Conservation (phyloP, 163 green algal species). For the Scenedesmus sp. region DNA sequence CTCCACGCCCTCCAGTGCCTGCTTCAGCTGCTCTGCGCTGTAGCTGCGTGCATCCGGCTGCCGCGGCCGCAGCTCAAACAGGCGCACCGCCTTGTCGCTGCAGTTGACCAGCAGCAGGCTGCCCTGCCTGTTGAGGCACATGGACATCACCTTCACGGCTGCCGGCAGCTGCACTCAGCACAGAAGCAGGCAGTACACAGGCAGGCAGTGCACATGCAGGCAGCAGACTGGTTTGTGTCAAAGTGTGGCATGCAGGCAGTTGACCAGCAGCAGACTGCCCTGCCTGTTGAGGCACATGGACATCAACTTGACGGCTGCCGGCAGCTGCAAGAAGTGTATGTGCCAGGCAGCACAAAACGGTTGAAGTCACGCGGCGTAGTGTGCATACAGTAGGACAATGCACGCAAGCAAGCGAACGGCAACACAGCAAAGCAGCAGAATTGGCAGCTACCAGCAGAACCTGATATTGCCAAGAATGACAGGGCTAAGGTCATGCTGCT, state of each 20-base stretch:
- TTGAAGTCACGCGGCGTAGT: too few species aligned
- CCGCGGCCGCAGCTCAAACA: conserved; percentile 62
- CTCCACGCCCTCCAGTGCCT: conserved; percentile 34
- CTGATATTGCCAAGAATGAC: too few species aligned
- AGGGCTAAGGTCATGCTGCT: too few species aligned
- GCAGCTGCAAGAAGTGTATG: not conserved
- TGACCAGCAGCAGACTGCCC: conserved; percentile 52
- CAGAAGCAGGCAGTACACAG: not conserved
- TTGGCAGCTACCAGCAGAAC: too few species aligned
- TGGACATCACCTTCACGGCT: conserved; percentile 33
- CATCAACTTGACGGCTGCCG: not conserved
- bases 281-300: conserved; percentile 65
- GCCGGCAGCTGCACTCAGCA: not conserved
- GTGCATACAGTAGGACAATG: too few species aligned
- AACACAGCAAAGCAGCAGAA: too few species aligned
- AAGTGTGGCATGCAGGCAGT: not conserved
- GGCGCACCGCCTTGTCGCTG: conserved; percentile 69
- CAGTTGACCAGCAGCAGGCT: conserved; percentile 74
- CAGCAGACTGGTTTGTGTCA: too few species aligned
- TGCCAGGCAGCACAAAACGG: too few species aligned
- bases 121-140: conserved; percentile 72
- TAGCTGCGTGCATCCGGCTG: not conserved
- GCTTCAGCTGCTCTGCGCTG: conserved; percentile 34
- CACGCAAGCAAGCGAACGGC: too few species aligned
- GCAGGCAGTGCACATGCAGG: not conserved